phyloP scores from a whole-genome alignment of 2,329 filamentous ascomycete species.

The Microdochium trichocladiopsis region DNA sequence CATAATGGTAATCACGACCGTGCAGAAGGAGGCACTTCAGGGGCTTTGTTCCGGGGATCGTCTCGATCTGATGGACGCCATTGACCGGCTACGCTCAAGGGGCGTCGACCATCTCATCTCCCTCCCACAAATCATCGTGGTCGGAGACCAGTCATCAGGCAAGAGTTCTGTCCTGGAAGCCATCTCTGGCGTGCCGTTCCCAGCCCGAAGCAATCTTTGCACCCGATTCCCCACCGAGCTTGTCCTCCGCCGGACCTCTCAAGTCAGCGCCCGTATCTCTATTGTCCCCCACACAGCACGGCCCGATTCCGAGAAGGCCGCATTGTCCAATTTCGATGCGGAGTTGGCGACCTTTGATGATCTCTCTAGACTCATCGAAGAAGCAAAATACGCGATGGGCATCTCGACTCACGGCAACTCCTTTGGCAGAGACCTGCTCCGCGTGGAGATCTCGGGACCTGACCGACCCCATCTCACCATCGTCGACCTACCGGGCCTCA shows the following conservation, averaged over 20 bases:
- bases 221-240: slow-evolving; percentile 59
- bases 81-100: slow-evolving; percentile 29
- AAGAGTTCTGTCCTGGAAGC: slow-evolving; percentile 61
- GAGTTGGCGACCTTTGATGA: slow-evolving; percentile 19
- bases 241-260: slow-evolving; percentile 38
- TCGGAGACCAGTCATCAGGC: slow-evolving; percentile 54
- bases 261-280: slow-evolving; percentile 24
- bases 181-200: slow-evolving; percentile 55
- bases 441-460: too few relatives aligned
- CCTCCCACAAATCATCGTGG: slow-evolving; percentile 45
- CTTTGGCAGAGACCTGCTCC: slow-evolving; percentile 40
- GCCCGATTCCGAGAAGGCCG: slow-evolving; percentile 13
- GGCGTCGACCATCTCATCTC: slow-evolving; percentile 28
- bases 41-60: slow-evolving; percentile 15
- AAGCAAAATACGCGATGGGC: slow-evolving; percentile 41
- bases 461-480: slow-evolving; percentile 45
- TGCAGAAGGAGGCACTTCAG: too few relatives aligned
- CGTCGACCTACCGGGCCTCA: slow-evolving; percentile 52
- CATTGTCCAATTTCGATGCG: slow-evolving; percentile 11
- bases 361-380: slow-evolving; percentile 26
- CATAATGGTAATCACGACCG: neutral
- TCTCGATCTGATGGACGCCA: slow-evolving; percentile 27
- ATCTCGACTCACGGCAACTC: slow-evolving; percentile 23
- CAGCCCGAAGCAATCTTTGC: slow-evolving; percentile 49
- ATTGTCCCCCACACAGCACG: slow-evolving; percentile 26